Evolutionary conservation across 768 basidiomycete genomes (phyloP).

Genomic region (Amanita pseudoporphyria): DNA sequence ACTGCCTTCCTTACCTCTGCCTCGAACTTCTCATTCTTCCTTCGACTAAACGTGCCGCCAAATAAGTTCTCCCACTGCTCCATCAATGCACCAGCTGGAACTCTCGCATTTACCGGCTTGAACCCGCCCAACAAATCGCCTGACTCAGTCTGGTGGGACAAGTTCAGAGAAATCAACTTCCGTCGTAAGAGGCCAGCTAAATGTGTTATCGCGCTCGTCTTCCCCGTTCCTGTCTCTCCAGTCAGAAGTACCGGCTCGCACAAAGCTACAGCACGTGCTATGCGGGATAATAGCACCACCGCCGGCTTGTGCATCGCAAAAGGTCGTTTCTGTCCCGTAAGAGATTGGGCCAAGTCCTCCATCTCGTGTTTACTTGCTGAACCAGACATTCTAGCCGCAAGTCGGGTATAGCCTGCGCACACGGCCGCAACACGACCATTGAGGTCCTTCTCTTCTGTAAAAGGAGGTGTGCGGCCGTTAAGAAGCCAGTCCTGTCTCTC

Average conservation of each 20-base stretch:
- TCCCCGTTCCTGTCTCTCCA: conserved; percentile 99
- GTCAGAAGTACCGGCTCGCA: conserved; percentile 84
- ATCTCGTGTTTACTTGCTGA: conserved; percentile 9
- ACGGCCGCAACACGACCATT: conserved; percentile 53
- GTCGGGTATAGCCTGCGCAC: conserved; percentile 51
- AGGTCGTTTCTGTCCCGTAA: conserved; percentile 31
- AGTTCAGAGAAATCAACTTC: conserved; percentile 79
- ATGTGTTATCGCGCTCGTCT: conserved; percentile 87
- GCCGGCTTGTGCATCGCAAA: conserved; percentile 91
- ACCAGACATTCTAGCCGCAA: conserved; percentile 30
- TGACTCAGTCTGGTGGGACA: conserved; percentile 95
- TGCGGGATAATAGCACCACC: conserved; percentile 65
- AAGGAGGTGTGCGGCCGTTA: conserved; percentile 51
- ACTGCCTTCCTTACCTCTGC: conserved; percentile 75
- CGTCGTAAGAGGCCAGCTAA: conserved; percentile 70
- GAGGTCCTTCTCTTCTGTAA: conserved; percentile 57
- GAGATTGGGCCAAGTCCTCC: conserved; percentile 1
- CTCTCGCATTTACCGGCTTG: conserved; percentile 85
- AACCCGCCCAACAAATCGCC: conserved; percentile 92
- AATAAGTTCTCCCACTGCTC: conserved; percentile 74
- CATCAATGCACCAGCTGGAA: conserved; percentile 65
- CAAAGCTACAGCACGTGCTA: conserved; percentile 62
- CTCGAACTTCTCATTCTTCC: conserved; percentile 83
- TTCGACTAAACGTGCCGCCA: conserved; percentile 77
- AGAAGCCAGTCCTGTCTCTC: conserved; percentile 71